Evolutionary conservation across 1,284 basidiomycete species (phyloP).

Genomic region (Cryptococcus amylolentus): DNA sequence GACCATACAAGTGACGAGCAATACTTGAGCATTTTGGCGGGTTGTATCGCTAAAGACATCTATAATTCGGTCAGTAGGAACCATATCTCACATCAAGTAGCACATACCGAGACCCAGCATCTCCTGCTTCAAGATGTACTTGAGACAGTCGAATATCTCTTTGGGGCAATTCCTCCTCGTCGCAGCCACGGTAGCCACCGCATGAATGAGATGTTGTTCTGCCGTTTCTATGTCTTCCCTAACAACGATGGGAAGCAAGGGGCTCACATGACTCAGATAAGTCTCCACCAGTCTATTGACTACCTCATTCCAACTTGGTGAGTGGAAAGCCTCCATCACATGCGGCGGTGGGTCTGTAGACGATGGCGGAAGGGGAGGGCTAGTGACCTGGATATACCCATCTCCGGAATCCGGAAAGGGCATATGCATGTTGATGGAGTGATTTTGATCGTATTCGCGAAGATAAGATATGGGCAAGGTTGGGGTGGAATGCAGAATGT

Average conservation of each 20-base stretch:
- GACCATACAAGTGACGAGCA: slow-evolving; percentile 21
- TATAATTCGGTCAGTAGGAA: background rate
- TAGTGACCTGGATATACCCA: no score
- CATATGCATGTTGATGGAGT: no score
- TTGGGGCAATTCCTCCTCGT: slow-evolving; percentile 20
- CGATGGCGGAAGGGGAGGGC: no score
- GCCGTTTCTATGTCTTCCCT: slow-evolving; percentile 18
- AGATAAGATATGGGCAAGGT: slow-evolving; percentile 15
- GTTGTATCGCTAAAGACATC: slow-evolving; percentile 20
- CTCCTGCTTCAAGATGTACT: slow-evolving; percentile 16
- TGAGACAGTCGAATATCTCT: slow-evolving; percentile 26
- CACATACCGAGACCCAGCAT: slow-evolving; percentile 20
- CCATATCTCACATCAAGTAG: background rate
- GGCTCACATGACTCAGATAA: slow-evolving; percentile 18
- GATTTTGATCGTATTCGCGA: no score
- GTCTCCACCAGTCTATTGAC: slow-evolving; percentile 23
- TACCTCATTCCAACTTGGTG: slow-evolving; percentile 24
- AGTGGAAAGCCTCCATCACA: slow-evolving; percentile 6
- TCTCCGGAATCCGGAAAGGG: no score
- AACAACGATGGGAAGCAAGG: slow-evolving; percentile 23
- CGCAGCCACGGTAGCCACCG: slow-evolving; percentile 29
- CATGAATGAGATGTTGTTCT: slow-evolving; percentile 13
- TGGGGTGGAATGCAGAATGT: slow-evolving; percentile 30
- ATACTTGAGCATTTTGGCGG: slow-evolving; percentile 22
- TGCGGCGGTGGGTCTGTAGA: no score